A percentile compares a stretch with the other conserved stretches of the same genome.
phyloP scores from a whole-genome alignment of 2,329 filamentous ascomycete genomes.

The Pleoardoris graminearum region DNA sequence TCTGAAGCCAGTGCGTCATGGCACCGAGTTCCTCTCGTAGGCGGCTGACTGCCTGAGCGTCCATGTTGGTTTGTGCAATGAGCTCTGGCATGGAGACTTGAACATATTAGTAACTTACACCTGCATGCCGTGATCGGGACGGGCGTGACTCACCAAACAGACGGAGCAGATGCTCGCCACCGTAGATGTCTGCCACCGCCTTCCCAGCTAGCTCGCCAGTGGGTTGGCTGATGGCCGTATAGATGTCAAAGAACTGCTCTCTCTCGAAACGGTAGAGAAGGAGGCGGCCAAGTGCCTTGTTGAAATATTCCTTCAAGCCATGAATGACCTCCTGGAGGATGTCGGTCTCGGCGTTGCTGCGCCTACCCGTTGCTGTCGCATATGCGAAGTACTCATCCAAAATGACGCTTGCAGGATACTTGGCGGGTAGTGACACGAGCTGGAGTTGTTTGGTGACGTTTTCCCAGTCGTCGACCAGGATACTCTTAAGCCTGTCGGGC shows the following conservation, averaged over 20 bases:
- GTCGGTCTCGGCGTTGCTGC: conserved; percentile 69
- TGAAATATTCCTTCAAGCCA: conserved; percentile 91
- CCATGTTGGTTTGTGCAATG: conserved; percentile 97
- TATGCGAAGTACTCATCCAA: conserved; percentile 81
- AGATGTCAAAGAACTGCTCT: conserved; percentile 78
- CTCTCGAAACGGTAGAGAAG: conserved; percentile 94
- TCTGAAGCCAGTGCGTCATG: conserved; percentile 82
- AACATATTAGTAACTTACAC: conserved; percentile 4
- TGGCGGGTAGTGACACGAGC: conserved; percentile 81
- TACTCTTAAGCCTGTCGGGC: conserved; percentile 85
- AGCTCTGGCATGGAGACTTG: conserved; percentile 88
- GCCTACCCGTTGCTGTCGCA: conserved; percentile 64
- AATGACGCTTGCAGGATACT: conserved; percentile 74
- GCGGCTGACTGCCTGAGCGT: conserved; percentile 83
- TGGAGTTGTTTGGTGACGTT: conserved; percentile 95
- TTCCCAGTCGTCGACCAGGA: conserved; percentile 98
- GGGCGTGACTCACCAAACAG: conserved; percentile 70
- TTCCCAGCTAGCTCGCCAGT: conserved; percentile 70
- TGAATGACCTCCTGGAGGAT: conserved; percentile 87
- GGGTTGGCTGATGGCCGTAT: conserved; percentile 66
- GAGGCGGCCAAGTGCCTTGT: conserved; percentile 83
- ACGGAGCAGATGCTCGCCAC: conserved; percentile 86
- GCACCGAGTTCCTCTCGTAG: conserved; percentile 87
- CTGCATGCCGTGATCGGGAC: no score
- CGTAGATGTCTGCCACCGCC: conserved; percentile 79